Evolutionary conservation across 495 filamentous ascomycete species (phyloP), one percentile per base, ranked within the genome.

Genomic region (Daldinia loculata): DNA sequence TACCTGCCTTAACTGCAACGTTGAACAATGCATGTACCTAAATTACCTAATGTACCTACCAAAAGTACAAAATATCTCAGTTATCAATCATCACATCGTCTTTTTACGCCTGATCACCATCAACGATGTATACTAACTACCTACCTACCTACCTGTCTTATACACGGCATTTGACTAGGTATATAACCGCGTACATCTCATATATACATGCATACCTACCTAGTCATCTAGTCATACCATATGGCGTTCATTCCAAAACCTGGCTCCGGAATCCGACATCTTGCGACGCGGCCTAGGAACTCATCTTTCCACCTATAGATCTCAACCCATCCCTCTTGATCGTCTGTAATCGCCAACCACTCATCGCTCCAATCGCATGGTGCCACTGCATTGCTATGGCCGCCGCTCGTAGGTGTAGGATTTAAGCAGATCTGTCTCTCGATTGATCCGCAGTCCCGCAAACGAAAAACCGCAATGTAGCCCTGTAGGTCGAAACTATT

Each of bases 211-310:
- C n/a, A n/a, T n/a, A n/a, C n/a, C n/a, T n/a, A n/a, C n/a, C n/a
- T n/a, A n/a, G n/a, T n/a, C n/a, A n/a, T 8, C 71, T 83, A 95
- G 80, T 95, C 91, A 78, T 93, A 94, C 92, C 92, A 95, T 72
- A 94, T 93, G 34, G 91, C 92, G 82, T 95, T 94, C 92, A 94
- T 94, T 1, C 91, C 91, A 79, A 94, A 94, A 55, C 92, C 92
- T 50, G 89, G 90, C 81, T 95, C 92, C 14, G 88, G 87, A 58
- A 95, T 89, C 71, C 90, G 87, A 66, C 89, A 85, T 60, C 90
- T 84, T 19, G 92, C 92, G 30, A 94, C 92, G 17, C 92, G 83
- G 11, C 87, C 88, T 61, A 95, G 73, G 70, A 89, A 91, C 84
- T 93, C 92, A 41, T 93, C 90, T 70, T 87, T 83, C 89, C 90